phyloP scores from a whole-genome alignment of 192 early-diverging fungal genomes.

The Spizellomyces sp. region DNA sequence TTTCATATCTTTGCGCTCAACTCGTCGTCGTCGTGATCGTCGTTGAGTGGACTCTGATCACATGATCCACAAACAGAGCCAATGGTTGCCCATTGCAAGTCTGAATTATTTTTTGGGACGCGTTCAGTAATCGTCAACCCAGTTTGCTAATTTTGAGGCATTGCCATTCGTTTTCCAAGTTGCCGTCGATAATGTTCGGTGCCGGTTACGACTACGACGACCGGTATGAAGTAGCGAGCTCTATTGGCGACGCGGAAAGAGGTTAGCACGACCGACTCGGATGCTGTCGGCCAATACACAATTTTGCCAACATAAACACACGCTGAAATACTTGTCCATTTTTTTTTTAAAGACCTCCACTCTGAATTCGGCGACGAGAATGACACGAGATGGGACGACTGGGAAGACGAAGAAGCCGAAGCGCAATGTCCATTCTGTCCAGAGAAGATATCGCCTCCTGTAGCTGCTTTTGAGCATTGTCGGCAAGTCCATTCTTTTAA shows the following conservation, averaged over 20 bases:
- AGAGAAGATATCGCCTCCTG: constrained; percentile 5
- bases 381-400: constrained; percentile 40
- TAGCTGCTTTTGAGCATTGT: constrained; percentile 31
- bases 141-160: too few relatives aligned
- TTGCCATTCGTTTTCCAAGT: too few relatives aligned
- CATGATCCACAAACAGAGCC: too few relatives aligned
- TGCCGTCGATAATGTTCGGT: not conserved
- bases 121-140: too few relatives aligned
- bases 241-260: constrained; percentile 36
- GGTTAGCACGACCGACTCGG: too few relatives aligned
- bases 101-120: too few relatives aligned
- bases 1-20: too few relatives aligned
- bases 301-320: not conserved
- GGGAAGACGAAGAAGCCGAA: constrained; percentile 40
- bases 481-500: constrained; percentile 36
- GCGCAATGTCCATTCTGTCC: constrained; percentile 37
- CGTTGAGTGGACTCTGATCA: too few relatives aligned
- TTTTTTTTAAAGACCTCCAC: constrained; percentile 25
- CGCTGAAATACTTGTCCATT: not conserved
- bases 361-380: constrained; percentile 36
- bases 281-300: not conserved
- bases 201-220: not conserved
- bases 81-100: too few relatives aligned
- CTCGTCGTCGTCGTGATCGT: too few relatives aligned
- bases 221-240: constrained; percentile 28